Percentiles rank a stretch among this genome's conserved stretches.
Evolutionary conservation across 2,329 filamentous ascomycete species (phyloP).

Genomic region (Nakataea oryzae): DNA sequence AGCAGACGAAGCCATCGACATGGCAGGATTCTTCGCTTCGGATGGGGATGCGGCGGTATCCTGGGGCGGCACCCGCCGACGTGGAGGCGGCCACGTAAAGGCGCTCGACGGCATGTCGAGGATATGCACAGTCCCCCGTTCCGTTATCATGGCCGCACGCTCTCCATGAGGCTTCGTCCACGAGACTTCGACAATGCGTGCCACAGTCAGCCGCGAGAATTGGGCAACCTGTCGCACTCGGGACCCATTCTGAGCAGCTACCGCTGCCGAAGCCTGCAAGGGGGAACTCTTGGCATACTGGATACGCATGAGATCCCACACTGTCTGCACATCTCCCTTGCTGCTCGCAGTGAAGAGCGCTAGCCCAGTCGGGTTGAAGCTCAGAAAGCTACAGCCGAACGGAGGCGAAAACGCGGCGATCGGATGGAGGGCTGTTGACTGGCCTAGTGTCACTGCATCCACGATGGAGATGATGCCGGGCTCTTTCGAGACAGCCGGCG

Average conservation of each 20-base stretch:
- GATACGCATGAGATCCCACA: conserved; percentile 67
- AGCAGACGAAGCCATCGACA: conserved; percentile 61
- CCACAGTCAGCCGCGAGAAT: conserved; percentile 84
- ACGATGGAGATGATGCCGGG: conserved; percentile 66
- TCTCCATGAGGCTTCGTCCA: conserved; percentile 80
- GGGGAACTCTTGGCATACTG: conserved; percentile 53
- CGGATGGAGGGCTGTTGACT: conserved; percentile 45
- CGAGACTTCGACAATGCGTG: conserved; percentile 78
- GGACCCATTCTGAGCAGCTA: conserved; percentile 36
- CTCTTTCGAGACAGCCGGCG: conserved; percentile 50
- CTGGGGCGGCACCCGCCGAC: conserved; percentile 33
- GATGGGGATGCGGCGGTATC: conserved; percentile 33
- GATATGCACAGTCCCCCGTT: conserved; percentile 90
- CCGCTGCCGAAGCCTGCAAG: conserved; percentile 36
- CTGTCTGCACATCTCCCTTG: conserved; percentile 73
- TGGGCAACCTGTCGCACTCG: conserved; percentile 76
- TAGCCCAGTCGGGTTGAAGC: conserved; percentile 64
- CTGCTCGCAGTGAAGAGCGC: conserved; percentile 69
- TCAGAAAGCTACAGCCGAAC: conserved; percentile 71
- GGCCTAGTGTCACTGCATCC: conserved; percentile 52
- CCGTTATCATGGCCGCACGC: conserved; percentile 79
- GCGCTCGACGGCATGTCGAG: conserved; percentile 76
- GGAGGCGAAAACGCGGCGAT: conserved; percentile 61
- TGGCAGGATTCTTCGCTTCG: conserved; percentile 41
- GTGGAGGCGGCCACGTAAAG: conserved; percentile 77